A percentile compares a stretch with the other conserved stretches of the same genome.
These are phyloP conservation scores for Chiua sp. DNA, from an alignment of 1,284 basidiomycete species.

Conservation along the genomic window DNA sequence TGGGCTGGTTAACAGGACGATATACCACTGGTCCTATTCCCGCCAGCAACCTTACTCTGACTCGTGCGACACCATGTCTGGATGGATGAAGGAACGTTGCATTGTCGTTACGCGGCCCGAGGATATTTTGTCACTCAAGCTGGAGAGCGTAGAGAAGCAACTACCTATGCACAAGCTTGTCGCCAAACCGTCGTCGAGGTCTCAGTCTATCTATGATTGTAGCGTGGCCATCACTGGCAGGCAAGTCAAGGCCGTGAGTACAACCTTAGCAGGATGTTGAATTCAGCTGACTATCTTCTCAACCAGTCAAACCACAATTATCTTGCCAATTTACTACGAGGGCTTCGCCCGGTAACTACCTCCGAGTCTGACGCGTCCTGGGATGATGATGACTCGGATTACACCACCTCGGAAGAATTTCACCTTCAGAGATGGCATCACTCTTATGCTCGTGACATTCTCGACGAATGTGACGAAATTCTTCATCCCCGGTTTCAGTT, in stretches of 20 bases:
- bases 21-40: constrained; percentile 54
- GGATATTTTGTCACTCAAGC: constrained; percentile 48
- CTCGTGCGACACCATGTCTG: constrained; percentile 36
- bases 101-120: constrained; percentile 53
- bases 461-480: constrained; percentile 51
- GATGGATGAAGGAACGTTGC: constrained; percentile 43
- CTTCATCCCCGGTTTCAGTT: constrained; percentile 37
- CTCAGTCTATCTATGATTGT: background rate
- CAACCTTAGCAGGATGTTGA: no score
- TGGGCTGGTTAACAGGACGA: constrained; percentile 48
- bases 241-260: background rate
- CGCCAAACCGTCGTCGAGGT: background rate
- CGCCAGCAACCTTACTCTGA: constrained; percentile 42
- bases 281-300: no score
- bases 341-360: background rate
- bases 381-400: no score
- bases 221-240: no score
- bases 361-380: background rate
- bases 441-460: constrained; percentile 34
- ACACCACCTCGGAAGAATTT: no score
- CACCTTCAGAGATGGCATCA: constrained; percentile 33
- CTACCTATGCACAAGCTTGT: constrained; percentile 11
- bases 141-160: constrained; percentile 9
- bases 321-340: background rate
- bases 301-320: background rate